phyloP scores from a whole-genome alignment of 2,329 filamentous ascomycete species.

The Colletotrichum sojae region DNA sequence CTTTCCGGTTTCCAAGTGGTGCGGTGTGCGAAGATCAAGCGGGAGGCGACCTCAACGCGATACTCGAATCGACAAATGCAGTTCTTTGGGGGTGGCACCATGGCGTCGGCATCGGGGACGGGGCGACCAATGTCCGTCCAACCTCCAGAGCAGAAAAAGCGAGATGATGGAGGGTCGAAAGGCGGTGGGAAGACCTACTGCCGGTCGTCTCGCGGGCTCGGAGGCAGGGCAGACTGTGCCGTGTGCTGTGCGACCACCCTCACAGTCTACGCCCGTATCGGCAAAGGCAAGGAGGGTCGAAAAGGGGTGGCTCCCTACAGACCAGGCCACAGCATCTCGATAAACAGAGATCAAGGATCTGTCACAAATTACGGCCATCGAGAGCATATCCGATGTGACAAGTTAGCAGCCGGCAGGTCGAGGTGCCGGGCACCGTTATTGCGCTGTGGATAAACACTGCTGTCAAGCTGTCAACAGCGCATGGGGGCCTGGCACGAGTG shows the following conservation, averaged over 20 bases:
- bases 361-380: conserved; percentile 31
- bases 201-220: background rate
- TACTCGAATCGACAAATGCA: background rate
- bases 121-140: background rate
- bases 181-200: conserved; percentile 18
- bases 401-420: background rate
- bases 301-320: background rate
- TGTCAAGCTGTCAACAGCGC: conserved; percentile 17
- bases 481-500: background rate
- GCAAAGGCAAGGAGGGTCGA: background rate
- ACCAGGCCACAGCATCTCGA: conserved; percentile 18
- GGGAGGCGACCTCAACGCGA: background rate
- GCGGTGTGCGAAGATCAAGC: background rate
- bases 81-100: background rate
- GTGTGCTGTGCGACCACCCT: conserved; percentile 11
- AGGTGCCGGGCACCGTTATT: background rate
- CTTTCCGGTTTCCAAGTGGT: background rate
- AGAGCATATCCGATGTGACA: conserved; percentile 8
- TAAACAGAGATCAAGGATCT: conserved; percentile 30
- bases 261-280: conserved; percentile 14
- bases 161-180: conserved; percentile 15
- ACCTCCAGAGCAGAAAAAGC: background rate
- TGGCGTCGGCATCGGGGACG: background rate
- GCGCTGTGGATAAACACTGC: background rate
- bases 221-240: background rate